Percentiles rank a stretch among this genome's conserved stretches.
Evolutionary conservation across 495 filamentous ascomycete genomes (phyloP).

Genomic region (Podospora australis): DNA sequence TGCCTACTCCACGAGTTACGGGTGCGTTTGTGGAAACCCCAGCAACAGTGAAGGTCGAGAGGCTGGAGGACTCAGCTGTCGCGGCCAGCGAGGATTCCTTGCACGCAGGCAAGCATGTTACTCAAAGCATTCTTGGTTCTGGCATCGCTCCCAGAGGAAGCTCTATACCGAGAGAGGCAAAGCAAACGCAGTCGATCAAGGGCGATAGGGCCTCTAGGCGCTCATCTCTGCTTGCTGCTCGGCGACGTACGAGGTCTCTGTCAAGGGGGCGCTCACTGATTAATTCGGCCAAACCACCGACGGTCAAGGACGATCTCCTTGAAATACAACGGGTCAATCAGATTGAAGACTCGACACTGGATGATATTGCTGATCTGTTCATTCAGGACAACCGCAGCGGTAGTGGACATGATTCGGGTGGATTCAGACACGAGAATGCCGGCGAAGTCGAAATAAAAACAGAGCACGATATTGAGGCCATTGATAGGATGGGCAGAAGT

Average conservation of each 20-base stretch:
- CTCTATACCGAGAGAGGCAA: slow-evolving; percentile 5
- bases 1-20: slow-evolving; percentile 44
- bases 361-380: slow-evolving; percentile 41
- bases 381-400: slow-evolving; percentile 13
- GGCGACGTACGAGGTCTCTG: slow-evolving; percentile 27
- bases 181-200: slow-evolving; percentile 12
- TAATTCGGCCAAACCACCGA: slow-evolving; percentile 43
- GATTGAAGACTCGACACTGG: slow-evolving; percentile 49
- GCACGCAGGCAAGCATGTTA: background rate
- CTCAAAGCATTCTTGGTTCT: background rate
- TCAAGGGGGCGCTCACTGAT: slow-evolving; percentile 33
- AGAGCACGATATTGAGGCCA: slow-evolving; percentile 41
- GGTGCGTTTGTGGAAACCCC: slow-evolving; percentile 50
- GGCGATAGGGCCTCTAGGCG: slow-evolving; percentile 14
- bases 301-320: slow-evolving; percentile 44
- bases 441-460: slow-evolving; percentile 1
- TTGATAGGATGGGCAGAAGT: slow-evolving; percentile 52
- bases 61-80: slow-evolving; percentile 3
- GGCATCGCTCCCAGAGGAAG: slow-evolving; percentile 2
- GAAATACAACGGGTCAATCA: slow-evolving; percentile 41
- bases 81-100: background rate
- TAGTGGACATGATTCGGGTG: no score
- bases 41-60: slow-evolving; percentile 34
- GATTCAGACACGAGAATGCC: no score
- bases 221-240: slow-evolving; percentile 23